These are phyloP conservation scores for Penicilliopsis zonata DNA, from an alignment of 495 filamentous ascomycete genomes.

Conservation along the genomic window DNA sequence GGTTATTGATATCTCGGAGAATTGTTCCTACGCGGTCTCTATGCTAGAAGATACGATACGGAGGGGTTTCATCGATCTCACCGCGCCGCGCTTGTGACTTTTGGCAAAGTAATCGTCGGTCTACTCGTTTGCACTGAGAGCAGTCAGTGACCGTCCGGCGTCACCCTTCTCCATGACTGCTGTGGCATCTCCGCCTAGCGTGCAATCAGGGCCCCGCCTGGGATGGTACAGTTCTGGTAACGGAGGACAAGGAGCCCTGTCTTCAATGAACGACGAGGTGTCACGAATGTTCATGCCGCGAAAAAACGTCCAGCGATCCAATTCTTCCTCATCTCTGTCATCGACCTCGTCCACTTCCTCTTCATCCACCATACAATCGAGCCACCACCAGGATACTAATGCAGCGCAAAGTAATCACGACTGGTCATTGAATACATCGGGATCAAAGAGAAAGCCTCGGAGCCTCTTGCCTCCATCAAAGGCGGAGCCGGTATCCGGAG, in stretches of 20 bases:
- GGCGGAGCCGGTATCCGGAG: conserved; percentile 51
- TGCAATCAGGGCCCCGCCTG: conserved; percentile 58
- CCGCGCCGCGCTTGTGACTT: no score
- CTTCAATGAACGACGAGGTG: conserved; percentile 79
- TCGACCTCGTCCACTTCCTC: conserved; percentile 45
- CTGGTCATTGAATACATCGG: no score
- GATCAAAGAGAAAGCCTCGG: conserved; percentile 54
- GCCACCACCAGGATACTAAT: conserved; percentile 38
- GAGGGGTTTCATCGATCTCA: no score
- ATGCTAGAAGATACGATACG: background rate
- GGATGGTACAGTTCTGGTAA: conserved; percentile 52
- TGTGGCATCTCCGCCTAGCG: conserved; percentile 85
- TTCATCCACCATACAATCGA: conserved; percentile 21
- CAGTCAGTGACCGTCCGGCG: no score
- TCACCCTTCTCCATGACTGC: conserved; percentile 73
- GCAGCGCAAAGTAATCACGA: conserved; percentile 31
- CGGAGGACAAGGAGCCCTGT: conserved; percentile 61
- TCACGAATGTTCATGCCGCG: conserved; percentile 80
- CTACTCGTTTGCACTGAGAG: no score
- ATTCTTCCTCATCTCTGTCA: conserved; percentile 75
- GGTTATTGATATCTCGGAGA: background rate
- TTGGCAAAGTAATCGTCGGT: no score
- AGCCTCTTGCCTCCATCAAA: conserved; percentile 64
- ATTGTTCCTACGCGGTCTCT: background rate
- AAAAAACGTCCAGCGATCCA: conserved; percentile 72